A percentile compares a stretch with the other conserved stretches of the same genome.
phyloP scores from a whole-genome alignment of 2,329 filamentous ascomycete genomes.

The Teratosphaeriaceae sp. region DNA sequence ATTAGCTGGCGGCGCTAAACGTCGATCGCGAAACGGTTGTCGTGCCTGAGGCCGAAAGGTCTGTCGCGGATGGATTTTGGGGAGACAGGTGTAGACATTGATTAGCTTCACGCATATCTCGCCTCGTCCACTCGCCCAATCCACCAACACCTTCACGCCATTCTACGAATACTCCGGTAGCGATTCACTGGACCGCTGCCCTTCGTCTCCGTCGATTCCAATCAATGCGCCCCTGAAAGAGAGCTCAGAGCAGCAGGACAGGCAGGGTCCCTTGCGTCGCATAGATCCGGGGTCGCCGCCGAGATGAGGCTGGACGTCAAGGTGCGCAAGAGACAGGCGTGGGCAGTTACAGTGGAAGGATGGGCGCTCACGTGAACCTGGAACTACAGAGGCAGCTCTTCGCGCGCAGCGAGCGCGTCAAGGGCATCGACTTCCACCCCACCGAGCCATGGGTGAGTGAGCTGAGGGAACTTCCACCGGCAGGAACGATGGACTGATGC shows the following conservation, averaged over 20 bases:
- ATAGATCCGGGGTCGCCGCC: conserved; percentile 15
- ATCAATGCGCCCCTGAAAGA: conserved; percentile 4
- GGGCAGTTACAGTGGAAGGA: too few relatives aligned
- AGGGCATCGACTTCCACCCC: conserved; percentile 94
- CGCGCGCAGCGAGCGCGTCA: conserved; percentile 90
- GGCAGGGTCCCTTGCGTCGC: conserved; percentile 23
- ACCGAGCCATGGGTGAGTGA: conserved; percentile 93
- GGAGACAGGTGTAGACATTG: too few relatives aligned
- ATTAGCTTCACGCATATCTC: too few relatives aligned
- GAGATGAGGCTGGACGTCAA: conserved; percentile 55
- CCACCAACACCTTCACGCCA: too few relatives aligned
- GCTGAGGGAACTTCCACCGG: conserved; percentile 20
- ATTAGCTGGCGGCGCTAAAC: too few relatives aligned
- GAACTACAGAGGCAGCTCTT: conserved; percentile 66
- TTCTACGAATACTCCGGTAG: too few relatives aligned
- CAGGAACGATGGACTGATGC: neutral
- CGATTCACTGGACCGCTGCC: too few relatives aligned
- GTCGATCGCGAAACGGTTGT: too few relatives aligned
- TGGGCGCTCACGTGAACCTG: conserved; percentile 35
- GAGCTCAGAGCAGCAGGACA: conserved; percentile 6
- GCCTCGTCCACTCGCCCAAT: too few relatives aligned
- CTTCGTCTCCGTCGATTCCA: neutral
- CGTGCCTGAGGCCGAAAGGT: too few relatives aligned
- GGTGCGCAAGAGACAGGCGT: conserved; percentile 31
- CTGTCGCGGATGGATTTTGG: too few relatives aligned